Percentiles rank a stretch among this genome's conserved stretches.
Conservation (phyloP, 2,329 filamentous ascomycete species). For the Trichoderma semiorbis region DNA sequence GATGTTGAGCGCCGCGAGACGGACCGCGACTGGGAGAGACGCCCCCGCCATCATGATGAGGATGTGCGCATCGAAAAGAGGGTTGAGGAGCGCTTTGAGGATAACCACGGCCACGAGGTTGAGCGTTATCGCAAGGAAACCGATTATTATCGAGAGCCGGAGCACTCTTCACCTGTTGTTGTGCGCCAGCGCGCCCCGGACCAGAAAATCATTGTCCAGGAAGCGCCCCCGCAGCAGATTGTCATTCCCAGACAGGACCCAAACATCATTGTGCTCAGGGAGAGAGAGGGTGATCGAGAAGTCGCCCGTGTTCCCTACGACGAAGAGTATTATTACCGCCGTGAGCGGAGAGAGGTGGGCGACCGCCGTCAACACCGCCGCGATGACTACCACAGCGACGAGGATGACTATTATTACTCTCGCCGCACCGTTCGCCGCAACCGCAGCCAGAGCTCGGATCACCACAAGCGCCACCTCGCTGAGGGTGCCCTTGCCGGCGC, state of each 20-base stretch:
- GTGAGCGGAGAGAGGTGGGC: constrained; percentile 43
- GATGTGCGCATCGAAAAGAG: constrained; percentile 55
- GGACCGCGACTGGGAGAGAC: constrained; percentile 45
- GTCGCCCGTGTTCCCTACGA: constrained; percentile 34
- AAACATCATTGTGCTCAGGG: constrained; percentile 42
- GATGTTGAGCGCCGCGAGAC: constrained; percentile 38
- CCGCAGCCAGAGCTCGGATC: constrained; percentile 44
- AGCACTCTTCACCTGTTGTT: constrained; percentile 51
- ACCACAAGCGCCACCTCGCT: constrained; percentile 56
- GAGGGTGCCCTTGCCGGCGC: constrained; percentile 64
- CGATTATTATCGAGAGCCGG: constrained; percentile 56
- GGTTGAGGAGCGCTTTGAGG: constrained; percentile 48
- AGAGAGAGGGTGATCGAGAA: constrained; percentile 40
- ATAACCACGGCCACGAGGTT: constrained; percentile 45
- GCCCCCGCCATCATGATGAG: constrained; percentile 42
- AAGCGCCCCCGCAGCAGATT: constrained; percentile 52
- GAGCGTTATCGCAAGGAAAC: constrained; percentile 61
- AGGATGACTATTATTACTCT: constrained; percentile 48
- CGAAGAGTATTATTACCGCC: constrained; percentile 53
- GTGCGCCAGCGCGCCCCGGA: constrained; percentile 55
- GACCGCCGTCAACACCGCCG: constrained; percentile 39
- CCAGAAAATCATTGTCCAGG: constrained; percentile 60
- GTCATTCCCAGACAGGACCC: constrained; percentile 47
- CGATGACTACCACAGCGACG: constrained; percentile 43
- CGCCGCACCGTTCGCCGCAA: constrained; percentile 47